Evolutionary conservation across 1,284 basidiomycete genomes (phyloP), one percentile per base, ranked within the genome.

Genomic region (Cutaneotrichosporon sp.): DNA sequence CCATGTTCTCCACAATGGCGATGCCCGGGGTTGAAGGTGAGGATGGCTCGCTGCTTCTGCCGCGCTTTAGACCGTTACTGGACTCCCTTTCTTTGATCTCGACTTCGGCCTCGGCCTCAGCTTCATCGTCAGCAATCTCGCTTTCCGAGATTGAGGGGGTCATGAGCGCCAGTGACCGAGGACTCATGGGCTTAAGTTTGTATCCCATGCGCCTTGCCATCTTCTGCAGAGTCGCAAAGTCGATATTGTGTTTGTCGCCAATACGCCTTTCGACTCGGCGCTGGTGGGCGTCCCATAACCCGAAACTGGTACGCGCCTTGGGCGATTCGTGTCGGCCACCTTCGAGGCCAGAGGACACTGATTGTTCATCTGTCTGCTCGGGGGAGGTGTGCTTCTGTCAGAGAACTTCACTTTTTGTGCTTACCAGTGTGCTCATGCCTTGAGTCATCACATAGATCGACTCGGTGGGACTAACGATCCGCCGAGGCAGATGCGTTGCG

Each of bases 141-240:
- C n/a, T n/a, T n/a, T n/a, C n/a, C 38, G 24, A 24, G 10, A n/a
- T 29, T 29, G 27, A 24, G 9, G 4, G 38, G 22, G 20, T 24
- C 22, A 20, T 39, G 20, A n/a, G n/a, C n/a, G n/a, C n/a, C 5
- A 12, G 22, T 2, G 33, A 26, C 4, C 14, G 9, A 3, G 51
- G 45, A 2, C 44, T 41, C 20, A 46, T 19, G 2, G 51, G 51
- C 9, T 42, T 31, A 11, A 52, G 38, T 17, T 29, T 27, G 45
- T n/a, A 35, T 9, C 44, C 51, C 3, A 25, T 25, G 9, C 16
- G 38, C 0, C 37, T 31, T 2, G 51, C 51, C 17, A 42, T 24
- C 44, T n/a, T 22, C 25, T 46, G 11, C 29, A 52, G 51, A 0
- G 25, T 29, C 17, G 29, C 10, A 4, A 11, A n/a, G n/a, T 41